Conservation (phyloP, 495 filamentous ascomycete species). For the Daldinia loculata region DNA sequence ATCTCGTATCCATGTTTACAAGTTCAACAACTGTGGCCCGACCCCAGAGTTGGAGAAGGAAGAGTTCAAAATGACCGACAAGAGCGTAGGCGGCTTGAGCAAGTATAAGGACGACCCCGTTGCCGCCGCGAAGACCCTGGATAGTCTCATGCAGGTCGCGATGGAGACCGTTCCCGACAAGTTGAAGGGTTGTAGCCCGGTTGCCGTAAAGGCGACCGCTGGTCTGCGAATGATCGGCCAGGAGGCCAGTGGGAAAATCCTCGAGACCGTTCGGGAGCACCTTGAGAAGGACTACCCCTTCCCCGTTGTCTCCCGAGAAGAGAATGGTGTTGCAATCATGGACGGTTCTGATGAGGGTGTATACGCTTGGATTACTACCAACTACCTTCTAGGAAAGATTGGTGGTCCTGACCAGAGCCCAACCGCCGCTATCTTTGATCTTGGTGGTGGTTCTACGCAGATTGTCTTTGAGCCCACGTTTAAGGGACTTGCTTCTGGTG, state of each 20-base stretch:
- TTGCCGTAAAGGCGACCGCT: constrained; percentile 97
- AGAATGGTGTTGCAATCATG: constrained; percentile 93
- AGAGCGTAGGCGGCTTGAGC: constrained; percentile 83
- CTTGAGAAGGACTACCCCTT: constrained; percentile 94
- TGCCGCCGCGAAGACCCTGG: constrained; percentile 87
- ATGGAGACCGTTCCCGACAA: constrained; percentile 83
- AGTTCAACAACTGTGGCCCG: constrained; percentile 97
- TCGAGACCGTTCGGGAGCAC: constrained; percentile 82
- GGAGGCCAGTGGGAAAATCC: constrained; percentile 83
- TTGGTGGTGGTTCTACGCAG: constrained; percentile 93
- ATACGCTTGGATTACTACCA: constrained; percentile 99
- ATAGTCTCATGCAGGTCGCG: constrained; percentile 85
- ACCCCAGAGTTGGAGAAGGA: constrained; percentile 96
- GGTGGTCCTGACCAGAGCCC: constrained; percentile 87
- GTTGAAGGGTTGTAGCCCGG: constrained; percentile 84
- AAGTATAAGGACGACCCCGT: constrained; percentile 85
- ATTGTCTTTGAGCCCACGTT: constrained; percentile 99
- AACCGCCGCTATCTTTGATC: constrained; percentile 93
- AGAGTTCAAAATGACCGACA: constrained; percentile 87
- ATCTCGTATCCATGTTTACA: constrained; percentile 97
- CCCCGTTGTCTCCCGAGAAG: constrained; percentile 84
- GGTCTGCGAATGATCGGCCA: constrained; percentile 84
- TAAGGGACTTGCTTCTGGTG: constrained; percentile 69
- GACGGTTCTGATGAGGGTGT: constrained; percentile 94
- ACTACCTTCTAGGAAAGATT: constrained; percentile 98